phyloP scores from a whole-genome alignment of 2,329 filamentous ascomycete species.

The Trichoderma endophyticum region DNA sequence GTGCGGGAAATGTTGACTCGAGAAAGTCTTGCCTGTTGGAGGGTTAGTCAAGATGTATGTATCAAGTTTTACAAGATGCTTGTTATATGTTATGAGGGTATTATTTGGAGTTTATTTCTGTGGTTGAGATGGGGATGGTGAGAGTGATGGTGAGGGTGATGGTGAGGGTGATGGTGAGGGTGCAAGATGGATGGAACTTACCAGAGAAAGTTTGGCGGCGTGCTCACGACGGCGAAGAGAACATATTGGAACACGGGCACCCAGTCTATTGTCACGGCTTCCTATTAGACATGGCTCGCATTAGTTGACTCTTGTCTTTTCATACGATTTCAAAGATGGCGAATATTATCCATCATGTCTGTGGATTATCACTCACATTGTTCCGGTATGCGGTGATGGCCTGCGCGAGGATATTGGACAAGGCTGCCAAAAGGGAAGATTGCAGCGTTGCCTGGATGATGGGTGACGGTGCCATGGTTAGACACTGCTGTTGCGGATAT shows the following conservation, averaged over 20 bases:
- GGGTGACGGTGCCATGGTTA: conserved; percentile 39
- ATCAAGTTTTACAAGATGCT: too few relatives aligned
- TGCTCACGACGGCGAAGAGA: conserved; percentile 67
- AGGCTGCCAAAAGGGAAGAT: conserved; percentile 59
- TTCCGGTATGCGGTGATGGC: conserved; percentile 60
- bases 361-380: conserved; percentile 43
- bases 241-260: conserved; percentile 72
- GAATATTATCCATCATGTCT: not conserved
- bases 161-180: not conserved
- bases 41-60: conserved; percentile 18
- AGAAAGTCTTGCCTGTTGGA: conserved; percentile 67
- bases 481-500: not conserved
- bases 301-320: not conserved
- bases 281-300: conserved; percentile 37
- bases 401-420: conserved; percentile 74
- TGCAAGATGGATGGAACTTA: conserved; percentile 33
- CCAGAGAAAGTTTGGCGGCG: conserved; percentile 84
- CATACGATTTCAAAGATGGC: not conserved
- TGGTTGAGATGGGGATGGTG: not conserved
- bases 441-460: conserved; percentile 62
- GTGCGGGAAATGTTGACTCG: conserved; percentile 70
- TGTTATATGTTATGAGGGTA: not conserved
- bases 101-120: not conserved
- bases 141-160: not conserved
- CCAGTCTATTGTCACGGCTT: conserved; percentile 60